These are phyloP conservation scores for Dactylellina leptospora DNA, from an alignment of 2,329 filamentous ascomycete genomes.

Conservation along the genomic window DNA sequence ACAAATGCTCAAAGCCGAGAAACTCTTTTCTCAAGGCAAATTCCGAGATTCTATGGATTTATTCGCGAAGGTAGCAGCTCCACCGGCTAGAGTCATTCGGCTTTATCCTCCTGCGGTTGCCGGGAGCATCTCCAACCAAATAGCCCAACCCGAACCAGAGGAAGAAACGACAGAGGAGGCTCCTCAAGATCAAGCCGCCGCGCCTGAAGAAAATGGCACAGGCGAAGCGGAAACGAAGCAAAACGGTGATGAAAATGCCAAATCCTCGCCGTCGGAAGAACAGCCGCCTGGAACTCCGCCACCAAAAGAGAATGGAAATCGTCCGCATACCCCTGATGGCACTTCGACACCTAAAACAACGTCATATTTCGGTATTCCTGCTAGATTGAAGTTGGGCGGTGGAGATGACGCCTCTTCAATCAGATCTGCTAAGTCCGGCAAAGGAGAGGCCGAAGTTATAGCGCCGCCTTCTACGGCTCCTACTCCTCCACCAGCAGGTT, in stretches of 20 bases:
- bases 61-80: slow-evolving; percentile 88
- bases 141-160: slow-evolving; percentile 60
- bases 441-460: slow-evolving; percentile 20
- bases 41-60: slow-evolving; percentile 88
- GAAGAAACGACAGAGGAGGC: slow-evolving; percentile 63
- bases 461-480: slow-evolving; percentile 14
- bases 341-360: slow-evolving; percentile 12
- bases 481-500: slow-evolving; percentile 14
- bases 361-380: slow-evolving; percentile 42
- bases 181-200: slow-evolving; percentile 54
- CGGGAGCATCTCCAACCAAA: slow-evolving; percentile 72
- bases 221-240: slow-evolving; percentile 55
- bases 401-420: slow-evolving; percentile 37
- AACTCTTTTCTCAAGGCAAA: slow-evolving; percentile 80
- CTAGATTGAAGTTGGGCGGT: slow-evolving; percentile 31
- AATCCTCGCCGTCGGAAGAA: slow-evolving; percentile 64
- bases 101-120: slow-evolving; percentile 86
- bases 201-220: slow-evolving; percentile 59
- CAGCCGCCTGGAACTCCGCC: slow-evolving; percentile 59
- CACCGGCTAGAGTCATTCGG: slow-evolving; percentile 85
- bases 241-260: slow-evolving; percentile 64
- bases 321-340: slow-evolving; percentile 22
- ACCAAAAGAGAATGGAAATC: slow-evolving; percentile 45
- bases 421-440: slow-evolving; percentile 30
- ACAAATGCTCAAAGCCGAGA: slow-evolving; percentile 89